Evolutionary conservation across 2,329 filamentous ascomycete genomes (phyloP).

Genomic region (Colletotrichum shisoi): DNA sequence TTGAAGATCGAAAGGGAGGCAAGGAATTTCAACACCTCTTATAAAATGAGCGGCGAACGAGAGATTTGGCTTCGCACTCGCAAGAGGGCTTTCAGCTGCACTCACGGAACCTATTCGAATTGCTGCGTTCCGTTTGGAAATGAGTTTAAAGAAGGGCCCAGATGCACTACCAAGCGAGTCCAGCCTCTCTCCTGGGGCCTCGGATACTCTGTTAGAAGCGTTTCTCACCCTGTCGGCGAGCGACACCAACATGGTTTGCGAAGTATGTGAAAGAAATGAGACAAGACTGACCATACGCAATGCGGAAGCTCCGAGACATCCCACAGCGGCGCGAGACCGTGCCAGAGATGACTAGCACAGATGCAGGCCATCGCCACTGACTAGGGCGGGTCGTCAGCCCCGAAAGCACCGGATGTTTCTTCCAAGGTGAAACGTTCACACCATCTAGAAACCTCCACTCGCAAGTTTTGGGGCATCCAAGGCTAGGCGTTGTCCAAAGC

Average conservation of each 20-base stretch:
- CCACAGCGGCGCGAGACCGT: neutral
- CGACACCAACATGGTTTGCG: neutral
- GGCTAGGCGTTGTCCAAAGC: neutral
- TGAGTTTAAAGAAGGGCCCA: neutral
- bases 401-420: too few species aligned
- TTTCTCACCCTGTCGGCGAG: neutral
- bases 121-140: slow-evolving; percentile 3
- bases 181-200: neutral
- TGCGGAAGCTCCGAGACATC: slow-evolving; percentile 8
- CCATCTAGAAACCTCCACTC: neutral
- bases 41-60: neutral
- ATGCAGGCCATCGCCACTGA: neutral
- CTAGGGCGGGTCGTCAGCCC: neutral
- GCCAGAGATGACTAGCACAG: neutral
- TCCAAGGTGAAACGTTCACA: neutral
- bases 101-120: neutral
- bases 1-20: neutral
- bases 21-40: neutral
- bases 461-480: neutral
- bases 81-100: neutral
- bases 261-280: slow-evolving; percentile 18
- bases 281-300: slow-evolving; percentile 11
- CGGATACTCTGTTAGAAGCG: neutral
- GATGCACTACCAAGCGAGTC: slow-evolving; percentile 1
- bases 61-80: neutral